Percentiles rank a stretch among this genome's conserved stretches.
phyloP scores from a whole-genome alignment of 148 eudicot species.

The Tetragonia tetragonoides region DNA sequence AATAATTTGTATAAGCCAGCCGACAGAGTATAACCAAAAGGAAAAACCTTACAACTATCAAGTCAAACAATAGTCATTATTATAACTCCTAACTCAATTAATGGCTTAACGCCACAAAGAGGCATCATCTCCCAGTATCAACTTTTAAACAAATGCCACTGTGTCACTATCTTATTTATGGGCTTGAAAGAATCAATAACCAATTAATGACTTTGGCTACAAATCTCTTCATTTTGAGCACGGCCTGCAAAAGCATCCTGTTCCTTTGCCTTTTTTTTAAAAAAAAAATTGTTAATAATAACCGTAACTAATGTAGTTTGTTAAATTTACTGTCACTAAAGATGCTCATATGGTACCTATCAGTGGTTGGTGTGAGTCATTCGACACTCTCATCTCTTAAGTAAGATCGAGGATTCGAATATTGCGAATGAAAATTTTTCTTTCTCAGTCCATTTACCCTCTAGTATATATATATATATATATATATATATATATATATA shows the following conservation, averaged over 20 bases:
- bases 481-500: too few relatives aligned
- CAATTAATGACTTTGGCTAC: conserved; percentile 38
- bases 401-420: too few relatives aligned
- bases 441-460: too few relatives aligned
- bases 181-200: conserved; percentile 24
- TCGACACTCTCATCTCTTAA: too few relatives aligned
- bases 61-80: conserved; percentile 3
- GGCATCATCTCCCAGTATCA: neutral
- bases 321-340: too few relatives aligned
- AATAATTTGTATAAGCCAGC: too few relatives aligned
- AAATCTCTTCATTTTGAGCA: conserved; percentile 9
- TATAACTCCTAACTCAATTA: neutral
- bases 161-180: conserved; percentile 30
- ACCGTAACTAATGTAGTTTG: too few relatives aligned
- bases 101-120: conserved; percentile 1
- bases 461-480: too few relatives aligned
- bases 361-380: too few relatives aligned
- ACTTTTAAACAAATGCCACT: conserved; percentile 6
- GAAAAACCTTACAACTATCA: neutral
- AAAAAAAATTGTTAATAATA: neutral
- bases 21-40: too few relatives aligned
- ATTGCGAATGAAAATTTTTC: too few relatives aligned
- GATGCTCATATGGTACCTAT: neutral
- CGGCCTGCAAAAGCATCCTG: conserved; percentile 10
- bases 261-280: neutral